Evolutionary conservation across 73 alveolate genomes (phyloP), one percentile per base, ranked within the genome.

Genomic region (Breviolum minutum): DNA sequence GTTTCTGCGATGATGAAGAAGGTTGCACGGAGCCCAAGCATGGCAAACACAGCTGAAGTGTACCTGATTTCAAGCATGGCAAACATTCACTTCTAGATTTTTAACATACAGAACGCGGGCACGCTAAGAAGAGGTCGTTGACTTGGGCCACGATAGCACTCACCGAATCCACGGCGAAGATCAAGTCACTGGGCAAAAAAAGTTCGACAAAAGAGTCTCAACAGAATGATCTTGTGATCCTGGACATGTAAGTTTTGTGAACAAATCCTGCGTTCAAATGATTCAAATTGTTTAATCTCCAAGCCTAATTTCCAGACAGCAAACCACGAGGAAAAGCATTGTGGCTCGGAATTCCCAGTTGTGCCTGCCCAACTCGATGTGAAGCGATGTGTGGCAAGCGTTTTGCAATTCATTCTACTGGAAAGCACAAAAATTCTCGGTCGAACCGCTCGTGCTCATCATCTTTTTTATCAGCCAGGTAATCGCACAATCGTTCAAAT

Each of bases 91-190:
- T 20, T 71, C 19, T 71, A 22, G 0, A 71, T 71, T 1, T 71
- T 22, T 11, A 40, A 16, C 12, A 30, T 48, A 11, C 10, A 20
- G 13, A 10, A 9, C 89, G 70, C 0, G 68, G 76, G 92, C 76
- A 83, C 99, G 99, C 99, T 71, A 94, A 68, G 94, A 94, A 94
- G 73, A 94, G 94, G 76, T 94, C 99, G 73, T 94, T 94, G 76
- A 94, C 99, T 74, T 94, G 99, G 61, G 99, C 99, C 92, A 94
- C 99, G 94, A 94, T 94, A 85, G 99, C 99, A 76, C 99, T 94
- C 61, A 94, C 99, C 62, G 99, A 94, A 27, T 94, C 99, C 81
- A 94, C 99, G 85, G 99, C 99, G 85, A 94, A 94, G 94, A 94
- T 94, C 74, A 94, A 88, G 94, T 94, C 99, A 80, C 99, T 94